Evolutionary conservation across 352 stramenopile species (phyloP).

Genomic region (Phytophthora citrophthora): DNA sequence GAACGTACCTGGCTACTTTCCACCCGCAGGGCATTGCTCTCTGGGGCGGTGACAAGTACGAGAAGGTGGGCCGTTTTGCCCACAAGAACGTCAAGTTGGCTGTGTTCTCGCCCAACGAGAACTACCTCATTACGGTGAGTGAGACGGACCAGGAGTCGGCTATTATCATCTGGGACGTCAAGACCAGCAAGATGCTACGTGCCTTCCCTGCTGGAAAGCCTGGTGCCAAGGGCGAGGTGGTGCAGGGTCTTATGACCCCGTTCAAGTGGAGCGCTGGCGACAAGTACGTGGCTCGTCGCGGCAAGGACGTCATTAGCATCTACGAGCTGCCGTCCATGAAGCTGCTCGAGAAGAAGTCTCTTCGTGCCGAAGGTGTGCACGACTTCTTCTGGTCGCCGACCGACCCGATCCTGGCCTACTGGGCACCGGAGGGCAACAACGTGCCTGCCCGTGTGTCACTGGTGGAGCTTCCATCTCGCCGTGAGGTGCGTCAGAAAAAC

Average conservation of each 20-base stretch:
- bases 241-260: conserved; percentile 80
- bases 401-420: conserved; percentile 96
- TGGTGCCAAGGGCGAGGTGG: conserved; percentile 72
- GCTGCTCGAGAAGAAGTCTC: conserved; percentile 97
- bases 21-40: conserved; percentile 97
- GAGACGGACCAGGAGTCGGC: conserved; percentile 93
- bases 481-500: conserved; percentile 98
- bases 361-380: conserved; percentile 94
- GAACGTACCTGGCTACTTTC: conserved; percentile 98
- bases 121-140: conserved; percentile 97
- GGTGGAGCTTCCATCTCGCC: conserved; percentile 95
- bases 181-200: conserved; percentile 87
- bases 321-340: conserved; percentile 97
- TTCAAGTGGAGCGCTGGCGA: conserved; percentile 98
- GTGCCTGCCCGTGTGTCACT: conserved; percentile 97
- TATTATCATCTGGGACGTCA: conserved; percentile 98
- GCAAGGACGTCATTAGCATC: conserved; percentile 92
- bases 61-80: conserved; percentile 97
- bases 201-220: conserved; percentile 85
- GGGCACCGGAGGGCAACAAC: conserved; percentile 95
- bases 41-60: conserved; percentile 97
- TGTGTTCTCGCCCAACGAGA: conserved; percentile 96
- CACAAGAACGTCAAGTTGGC: conserved; percentile 95
- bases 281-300: conserved; percentile 95
- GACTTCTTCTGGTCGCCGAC: conserved; percentile 99